Evolutionary conservation across 495 filamentous ascomycete species (phyloP).

Genomic region (Hyphodiscus hymeniophilus): DNA sequence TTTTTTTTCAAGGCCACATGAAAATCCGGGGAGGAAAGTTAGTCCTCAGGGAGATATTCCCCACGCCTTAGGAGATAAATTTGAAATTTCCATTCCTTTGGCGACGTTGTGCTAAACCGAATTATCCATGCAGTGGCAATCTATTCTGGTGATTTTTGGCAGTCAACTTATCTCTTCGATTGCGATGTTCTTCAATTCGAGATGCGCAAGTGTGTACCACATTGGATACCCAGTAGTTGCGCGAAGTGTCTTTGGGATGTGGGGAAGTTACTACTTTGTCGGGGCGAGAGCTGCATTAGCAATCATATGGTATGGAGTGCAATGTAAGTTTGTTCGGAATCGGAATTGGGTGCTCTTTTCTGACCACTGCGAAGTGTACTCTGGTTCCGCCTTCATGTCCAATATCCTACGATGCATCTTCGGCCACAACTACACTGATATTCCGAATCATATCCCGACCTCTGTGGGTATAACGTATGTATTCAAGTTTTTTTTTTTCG

Average conservation of each 20-base stretch:
- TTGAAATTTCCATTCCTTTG: too few relatives aligned
- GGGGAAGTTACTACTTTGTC: constrained; percentile 28
- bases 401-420: constrained; percentile 26
- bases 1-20: too few relatives aligned
- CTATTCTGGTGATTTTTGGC: constrained; percentile 35
- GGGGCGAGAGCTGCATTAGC: constrained; percentile 25
- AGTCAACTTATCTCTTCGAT: constrained; percentile 32
- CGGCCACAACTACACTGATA: constrained; percentile 22
- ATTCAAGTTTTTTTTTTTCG: too few relatives aligned
- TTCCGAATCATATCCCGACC: constrained; percentile 31
- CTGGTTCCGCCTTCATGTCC: constrained; percentile 25
- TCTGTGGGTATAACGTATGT: constrained; percentile 33
- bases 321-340: constrained; percentile 17
- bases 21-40: too few relatives aligned
- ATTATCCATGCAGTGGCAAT: too few relatives aligned
- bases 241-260: constrained; percentile 30
- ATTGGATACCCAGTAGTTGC: constrained; percentile 31
- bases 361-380: constrained; percentile 21
- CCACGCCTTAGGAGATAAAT: too few relatives aligned
- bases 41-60: too few relatives aligned
- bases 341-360: neutral
- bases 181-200: constrained; percentile 34
- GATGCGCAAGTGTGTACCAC: constrained; percentile 30
- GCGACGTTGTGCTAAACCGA: too few relatives aligned
- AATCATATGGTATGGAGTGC: constrained; percentile 30